phyloP scores from a whole-genome alignment of 2,329 filamentous ascomycete genomes.

The Talaromyces sp. region DNA sequence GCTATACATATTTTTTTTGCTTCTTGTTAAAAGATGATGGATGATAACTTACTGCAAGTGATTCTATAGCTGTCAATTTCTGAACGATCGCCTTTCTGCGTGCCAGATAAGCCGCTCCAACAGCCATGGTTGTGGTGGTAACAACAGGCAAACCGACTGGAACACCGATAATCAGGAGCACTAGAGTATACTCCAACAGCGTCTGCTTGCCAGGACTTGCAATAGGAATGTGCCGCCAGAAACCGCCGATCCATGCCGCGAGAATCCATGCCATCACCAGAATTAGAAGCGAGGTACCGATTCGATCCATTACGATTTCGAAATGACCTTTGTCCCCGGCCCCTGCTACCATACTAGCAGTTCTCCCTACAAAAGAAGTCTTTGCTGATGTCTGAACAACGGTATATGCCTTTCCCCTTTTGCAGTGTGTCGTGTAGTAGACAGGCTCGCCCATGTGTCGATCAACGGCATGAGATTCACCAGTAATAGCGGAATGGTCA shows the following conservation, averaged over 20 bases:
- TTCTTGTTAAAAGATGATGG: neutral
- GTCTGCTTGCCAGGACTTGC: constrained; percentile 57
- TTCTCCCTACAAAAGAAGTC: constrained; percentile 74
- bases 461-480: constrained; percentile 72
- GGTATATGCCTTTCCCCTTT: constrained; percentile 73
- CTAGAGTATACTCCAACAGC: constrained; percentile 66
- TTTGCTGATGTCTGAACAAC: constrained; percentile 66
- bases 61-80: constrained; percentile 76
- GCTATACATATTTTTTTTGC: neutral
- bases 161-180: constrained; percentile 75
- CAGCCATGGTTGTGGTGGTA: constrained; percentile 73
- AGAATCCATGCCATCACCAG: constrained; percentile 76
- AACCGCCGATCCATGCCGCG: constrained; percentile 72
- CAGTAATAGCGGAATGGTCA: constrained; percentile 78
- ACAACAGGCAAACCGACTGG: constrained; percentile 77
- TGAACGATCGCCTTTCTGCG: constrained; percentile 78
- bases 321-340: constrained; percentile 75
- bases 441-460: constrained; percentile 68
- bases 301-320: constrained; percentile 80
- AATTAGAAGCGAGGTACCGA: constrained; percentile 70
- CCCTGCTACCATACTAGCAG: constrained; percentile 69
- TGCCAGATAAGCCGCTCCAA: constrained; percentile 73
- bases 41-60: constrained; percentile 56
- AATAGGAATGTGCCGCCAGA: constrained; percentile 69
- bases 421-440: constrained; percentile 79